Conservation (phyloP, 2,329 filamentous ascomycete genomes). For the Apiospora rasikravindrae region DNA sequence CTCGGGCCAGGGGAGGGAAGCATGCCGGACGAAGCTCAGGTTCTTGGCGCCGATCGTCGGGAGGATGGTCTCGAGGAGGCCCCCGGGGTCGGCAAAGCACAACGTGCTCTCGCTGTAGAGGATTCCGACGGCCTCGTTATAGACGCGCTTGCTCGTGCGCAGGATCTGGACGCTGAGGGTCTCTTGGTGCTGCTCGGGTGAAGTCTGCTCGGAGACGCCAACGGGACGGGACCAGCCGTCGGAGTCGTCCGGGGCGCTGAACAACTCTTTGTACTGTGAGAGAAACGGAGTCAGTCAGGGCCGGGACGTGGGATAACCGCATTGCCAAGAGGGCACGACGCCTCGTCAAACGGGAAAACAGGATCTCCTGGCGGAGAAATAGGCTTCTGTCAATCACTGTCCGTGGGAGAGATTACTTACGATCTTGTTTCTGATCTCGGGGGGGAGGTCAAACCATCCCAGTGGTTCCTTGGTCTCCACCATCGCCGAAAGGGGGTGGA, state of each 20-base stretch:
- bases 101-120: background rate
- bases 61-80: no score
- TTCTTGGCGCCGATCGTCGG: background rate
- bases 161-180: background rate
- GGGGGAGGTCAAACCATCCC: background rate
- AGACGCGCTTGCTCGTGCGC: background rate
- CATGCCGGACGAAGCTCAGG: background rate
- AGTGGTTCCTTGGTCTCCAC: background rate
- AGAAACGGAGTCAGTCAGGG: background rate
- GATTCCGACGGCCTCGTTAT: background rate
- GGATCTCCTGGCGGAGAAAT: background rate
- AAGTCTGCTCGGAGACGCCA: accelerated
- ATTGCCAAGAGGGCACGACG: background rate
- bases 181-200: background rate
- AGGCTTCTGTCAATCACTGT: background rate
- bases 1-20: background rate
- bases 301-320: background rate
- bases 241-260: background rate
- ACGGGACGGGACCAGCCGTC: background rate
- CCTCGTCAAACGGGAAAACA: background rate
- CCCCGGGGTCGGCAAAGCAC: background rate
- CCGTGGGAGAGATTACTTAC: background rate
- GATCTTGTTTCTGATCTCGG: background rate
- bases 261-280: background rate
- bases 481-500: background rate